A percentile compares a stretch with the other conserved stretches of the same genome.
Conservation (phyloP, 2,329 filamentous ascomycete genomes). For the Penicillium sclerotigenum region DNA sequence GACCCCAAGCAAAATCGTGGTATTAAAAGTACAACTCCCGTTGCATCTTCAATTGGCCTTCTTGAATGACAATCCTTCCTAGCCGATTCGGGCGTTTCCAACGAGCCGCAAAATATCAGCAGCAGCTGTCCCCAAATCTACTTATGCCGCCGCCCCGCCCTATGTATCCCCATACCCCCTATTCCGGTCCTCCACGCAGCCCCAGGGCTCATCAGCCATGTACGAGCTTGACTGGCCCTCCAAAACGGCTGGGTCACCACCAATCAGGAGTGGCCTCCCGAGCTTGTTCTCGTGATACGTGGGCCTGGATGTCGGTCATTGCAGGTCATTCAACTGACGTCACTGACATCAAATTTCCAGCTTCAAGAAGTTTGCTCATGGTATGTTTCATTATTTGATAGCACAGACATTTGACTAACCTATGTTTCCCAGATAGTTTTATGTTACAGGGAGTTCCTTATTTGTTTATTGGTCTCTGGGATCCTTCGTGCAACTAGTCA, state of each 20-base stretch:
- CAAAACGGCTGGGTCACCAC: neutral
- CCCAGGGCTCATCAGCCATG: neutral
- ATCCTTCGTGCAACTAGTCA: neutral
- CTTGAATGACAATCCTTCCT: neutral
- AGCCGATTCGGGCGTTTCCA: neutral
- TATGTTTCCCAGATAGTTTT: neutral
- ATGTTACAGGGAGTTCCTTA: too few relatives aligned
- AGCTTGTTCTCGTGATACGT: neutral
- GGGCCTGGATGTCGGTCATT: too few relatives aligned
- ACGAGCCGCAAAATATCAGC: neutral
- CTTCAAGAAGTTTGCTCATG: neutral
- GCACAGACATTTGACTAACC: neutral
- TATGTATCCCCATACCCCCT: neutral
- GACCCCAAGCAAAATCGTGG: neutral
- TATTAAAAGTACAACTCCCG: conserved; percentile 1
- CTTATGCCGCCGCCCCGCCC: neutral
- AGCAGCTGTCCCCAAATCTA: neutral
- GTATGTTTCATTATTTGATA: neutral
- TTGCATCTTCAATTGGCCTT: neutral
- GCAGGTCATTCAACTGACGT: neutral
- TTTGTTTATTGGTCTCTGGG: neutral
- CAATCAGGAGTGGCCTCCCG: neutral
- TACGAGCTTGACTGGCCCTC: neutral
- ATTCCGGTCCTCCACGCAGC: neutral
- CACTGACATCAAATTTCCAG: neutral